Conservation (phyloP, 352 stramenopile species). For the Thalassiosira exigua region DNA sequence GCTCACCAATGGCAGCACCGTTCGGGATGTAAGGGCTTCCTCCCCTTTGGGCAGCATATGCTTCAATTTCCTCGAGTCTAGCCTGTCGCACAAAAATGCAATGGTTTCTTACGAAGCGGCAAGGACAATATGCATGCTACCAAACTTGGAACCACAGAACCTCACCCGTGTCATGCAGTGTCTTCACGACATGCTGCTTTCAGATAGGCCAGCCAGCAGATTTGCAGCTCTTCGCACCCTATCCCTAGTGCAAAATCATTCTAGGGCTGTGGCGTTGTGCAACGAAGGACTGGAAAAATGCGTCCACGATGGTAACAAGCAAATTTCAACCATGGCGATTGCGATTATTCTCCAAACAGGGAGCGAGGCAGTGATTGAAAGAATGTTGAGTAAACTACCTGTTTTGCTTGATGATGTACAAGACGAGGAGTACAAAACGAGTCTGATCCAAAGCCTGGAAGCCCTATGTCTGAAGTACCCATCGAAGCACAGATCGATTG, state of each 20-base stretch:
- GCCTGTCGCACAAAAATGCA: constrained; percentile 96
- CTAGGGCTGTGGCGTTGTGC: constrained; percentile 95
- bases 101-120: constrained; percentile 99
- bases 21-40: constrained; percentile 59
- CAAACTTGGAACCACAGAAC: constrained; percentile 93
- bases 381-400: constrained; percentile 96
- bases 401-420: constrained; percentile 99
- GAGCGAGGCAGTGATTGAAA: constrained; percentile 94
- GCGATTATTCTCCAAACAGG: constrained; percentile 99
- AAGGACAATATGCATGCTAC: constrained; percentile 94
- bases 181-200: constrained; percentile 93
- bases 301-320: constrained; percentile 96
- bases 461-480: constrained; percentile 98
- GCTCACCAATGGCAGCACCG: constrained; percentile 62
- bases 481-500: constrained; percentile 95
- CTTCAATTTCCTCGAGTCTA: constrained; percentile 93
- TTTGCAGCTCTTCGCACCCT: constrained; percentile 97
- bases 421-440: constrained; percentile 99
- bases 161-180: constrained; percentile 96
- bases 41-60: background rate
- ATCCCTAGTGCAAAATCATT: constrained; percentile 88
- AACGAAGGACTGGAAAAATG: constrained; percentile 99
- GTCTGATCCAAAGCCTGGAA: constrained; percentile 96
- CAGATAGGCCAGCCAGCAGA: constrained; percentile 93
- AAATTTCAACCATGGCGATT: constrained; percentile 98